A percentile compares a stretch with the other conserved stretches of the same genome.
Conservation (phyloP, 2,329 filamentous ascomycete species). For the Ophiocordyceps robertsii region DNA sequence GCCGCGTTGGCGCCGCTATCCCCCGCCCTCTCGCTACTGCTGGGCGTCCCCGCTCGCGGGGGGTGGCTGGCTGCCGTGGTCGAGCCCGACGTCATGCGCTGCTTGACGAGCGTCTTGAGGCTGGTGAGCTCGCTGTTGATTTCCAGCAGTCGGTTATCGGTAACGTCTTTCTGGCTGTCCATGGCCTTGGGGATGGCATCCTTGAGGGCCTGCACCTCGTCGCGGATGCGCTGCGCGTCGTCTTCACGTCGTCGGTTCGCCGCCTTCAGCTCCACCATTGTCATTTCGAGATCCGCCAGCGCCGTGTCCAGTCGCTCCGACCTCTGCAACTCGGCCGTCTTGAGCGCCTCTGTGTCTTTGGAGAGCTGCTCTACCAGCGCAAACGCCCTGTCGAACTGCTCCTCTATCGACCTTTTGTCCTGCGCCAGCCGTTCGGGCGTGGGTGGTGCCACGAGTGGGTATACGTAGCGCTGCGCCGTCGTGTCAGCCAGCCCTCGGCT, state of each 20-base stretch:
- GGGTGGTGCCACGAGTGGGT: conserved; percentile 81
- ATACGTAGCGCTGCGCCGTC: conserved; percentile 63
- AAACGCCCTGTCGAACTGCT: conserved; percentile 87
- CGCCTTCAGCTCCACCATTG: conserved; percentile 69
- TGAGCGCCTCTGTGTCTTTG: conserved; percentile 79
- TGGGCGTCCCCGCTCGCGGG: conserved; percentile 9
- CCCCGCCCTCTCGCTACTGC: conserved; percentile 3
- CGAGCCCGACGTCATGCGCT: conserved; percentile 36
- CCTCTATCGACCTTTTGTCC: conserved; percentile 86
- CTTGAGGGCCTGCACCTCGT: conserved; percentile 73
- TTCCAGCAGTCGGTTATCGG: conserved; percentile 70
- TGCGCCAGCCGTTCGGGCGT: conserved; percentile 88
- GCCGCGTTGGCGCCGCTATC: conserved; percentile 12
- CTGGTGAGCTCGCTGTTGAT: conserved; percentile 81
- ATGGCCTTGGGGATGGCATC: conserved; percentile 81
- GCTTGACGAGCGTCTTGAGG: conserved; percentile 71
- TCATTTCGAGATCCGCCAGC: conserved; percentile 70
- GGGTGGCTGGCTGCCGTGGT: conserved; percentile 10
- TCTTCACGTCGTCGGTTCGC: conserved; percentile 73
- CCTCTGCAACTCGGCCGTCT: conserved; percentile 71
- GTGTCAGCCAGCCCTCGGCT: neutral
- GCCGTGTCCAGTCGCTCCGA: conserved; percentile 74
- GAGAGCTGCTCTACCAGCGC: conserved; percentile 81
- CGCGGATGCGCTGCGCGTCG: conserved; percentile 71
- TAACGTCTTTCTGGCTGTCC: conserved; percentile 72